phyloP scores from a whole-genome alignment of 495 filamentous ascomycete genomes.

The Gamarada debralockiae region DNA sequence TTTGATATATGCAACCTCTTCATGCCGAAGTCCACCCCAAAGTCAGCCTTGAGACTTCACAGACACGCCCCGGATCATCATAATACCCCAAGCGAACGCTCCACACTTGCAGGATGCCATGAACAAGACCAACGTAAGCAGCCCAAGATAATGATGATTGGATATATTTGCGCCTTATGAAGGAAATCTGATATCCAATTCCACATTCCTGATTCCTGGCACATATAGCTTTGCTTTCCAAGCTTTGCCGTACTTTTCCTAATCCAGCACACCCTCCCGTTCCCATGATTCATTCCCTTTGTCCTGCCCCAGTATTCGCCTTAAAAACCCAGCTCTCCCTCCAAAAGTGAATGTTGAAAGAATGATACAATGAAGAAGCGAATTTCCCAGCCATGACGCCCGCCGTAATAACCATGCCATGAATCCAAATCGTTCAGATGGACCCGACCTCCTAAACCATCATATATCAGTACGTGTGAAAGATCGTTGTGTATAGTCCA shows the following conservation, averaged over 20 bases:
- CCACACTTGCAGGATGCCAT: background rate
- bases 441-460: background rate
- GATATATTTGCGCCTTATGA: background rate
- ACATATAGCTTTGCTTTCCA: background rate
- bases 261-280: background rate
- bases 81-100: background rate
- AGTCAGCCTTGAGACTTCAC: background rate
- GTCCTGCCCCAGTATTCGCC: background rate
- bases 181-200: background rate
- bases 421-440: background rate
- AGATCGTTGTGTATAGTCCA: background rate
- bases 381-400: background rate
- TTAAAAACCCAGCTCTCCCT: background rate
- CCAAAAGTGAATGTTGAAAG: too few relatives aligned
- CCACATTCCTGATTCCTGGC: background rate
- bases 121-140: background rate
- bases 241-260: background rate
- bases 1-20: slow-evolving; percentile 3
- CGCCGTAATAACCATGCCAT: background rate
- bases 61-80: background rate
- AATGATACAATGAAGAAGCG: background rate
- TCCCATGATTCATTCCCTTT: background rate
- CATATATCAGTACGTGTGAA: background rate
- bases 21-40: background rate
- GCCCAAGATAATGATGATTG: background rate